phyloP scores from a whole-genome alignment of 202 grass and related monocot species.

The Cymbopogon flexuosus region DNA sequence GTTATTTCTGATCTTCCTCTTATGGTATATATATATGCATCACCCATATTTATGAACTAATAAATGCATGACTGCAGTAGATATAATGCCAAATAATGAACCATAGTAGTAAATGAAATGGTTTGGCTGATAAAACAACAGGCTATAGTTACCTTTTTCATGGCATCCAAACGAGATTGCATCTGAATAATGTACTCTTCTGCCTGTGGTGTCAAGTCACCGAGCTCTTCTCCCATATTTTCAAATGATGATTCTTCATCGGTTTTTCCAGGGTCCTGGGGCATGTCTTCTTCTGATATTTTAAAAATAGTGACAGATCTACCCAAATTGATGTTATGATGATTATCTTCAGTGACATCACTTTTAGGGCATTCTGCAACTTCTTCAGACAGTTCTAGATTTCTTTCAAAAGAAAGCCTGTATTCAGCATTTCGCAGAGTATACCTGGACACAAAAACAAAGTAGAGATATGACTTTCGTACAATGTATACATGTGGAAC shows the following conservation, averaged over 20 bases:
- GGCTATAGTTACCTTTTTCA: slow-evolving; percentile 64
- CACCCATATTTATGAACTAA: not conserved
- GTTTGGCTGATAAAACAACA: slow-evolving; percentile 12
- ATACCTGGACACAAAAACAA: slow-evolving; percentile 54
- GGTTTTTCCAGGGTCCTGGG: slow-evolving; percentile 34
- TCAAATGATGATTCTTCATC: slow-evolving; percentile 37
- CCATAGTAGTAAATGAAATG: not conserved
- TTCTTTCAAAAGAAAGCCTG: slow-evolving; percentile 86
- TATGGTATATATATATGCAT: not conserved
- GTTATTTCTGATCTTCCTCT: not conserved
- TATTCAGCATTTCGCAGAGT: slow-evolving; percentile 89
- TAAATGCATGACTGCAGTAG: not conserved
- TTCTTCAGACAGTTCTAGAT: slow-evolving; percentile 65
- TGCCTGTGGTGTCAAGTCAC: slow-evolving; percentile 57
- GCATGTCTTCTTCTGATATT: slow-evolving; percentile 47
- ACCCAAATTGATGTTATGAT: slow-evolving; percentile 46
- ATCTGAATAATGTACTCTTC: slow-evolving; percentile 69
- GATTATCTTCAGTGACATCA: slow-evolving; percentile 32
- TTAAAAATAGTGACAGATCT: slow-evolving; percentile 45
- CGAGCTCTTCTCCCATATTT: slow-evolving; percentile 45
- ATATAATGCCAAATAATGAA: slow-evolving; percentile 6
- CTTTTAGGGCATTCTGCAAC: slow-evolving; percentile 45
- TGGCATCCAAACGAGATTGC: slow-evolving; percentile 77
- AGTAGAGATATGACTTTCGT: slow-evolving; percentile 7
- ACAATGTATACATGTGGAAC: not conserved